These are phyloP conservation scores for Pterocarpus santalinus DNA, from an alignment of 306 rosid genomes.

Conservation along the genomic window DNA sequence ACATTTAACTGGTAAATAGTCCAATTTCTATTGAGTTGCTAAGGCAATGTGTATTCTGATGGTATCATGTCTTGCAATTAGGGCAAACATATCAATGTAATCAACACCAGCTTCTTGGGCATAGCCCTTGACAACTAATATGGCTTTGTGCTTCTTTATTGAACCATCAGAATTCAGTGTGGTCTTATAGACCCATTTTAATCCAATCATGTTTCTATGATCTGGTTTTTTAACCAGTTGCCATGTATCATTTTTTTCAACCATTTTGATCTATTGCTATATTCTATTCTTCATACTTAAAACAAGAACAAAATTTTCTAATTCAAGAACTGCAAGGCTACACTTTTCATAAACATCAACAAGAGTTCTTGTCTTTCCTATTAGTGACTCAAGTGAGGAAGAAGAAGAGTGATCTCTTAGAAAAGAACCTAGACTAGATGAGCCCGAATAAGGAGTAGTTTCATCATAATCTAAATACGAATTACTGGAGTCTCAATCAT, in stretches of 20 bases:
- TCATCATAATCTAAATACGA: background rate
- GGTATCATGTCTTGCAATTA: background rate
- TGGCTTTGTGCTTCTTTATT: background rate
- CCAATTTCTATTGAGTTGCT: background rate
- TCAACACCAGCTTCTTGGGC: too few relatives aligned
- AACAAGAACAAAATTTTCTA: background rate
- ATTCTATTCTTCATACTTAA: background rate
- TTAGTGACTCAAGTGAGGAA: background rate
- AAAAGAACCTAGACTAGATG: background rate
- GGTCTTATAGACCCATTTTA: constrained; percentile 13
- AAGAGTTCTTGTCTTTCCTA: background rate
- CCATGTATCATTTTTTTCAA: too few relatives aligned
- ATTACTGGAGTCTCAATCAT: background rate
- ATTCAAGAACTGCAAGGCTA: background rate
- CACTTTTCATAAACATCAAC: background rate
- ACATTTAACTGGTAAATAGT: background rate
- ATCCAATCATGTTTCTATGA: background rate
- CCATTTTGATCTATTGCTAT: background rate
- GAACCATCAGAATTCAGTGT: constrained; percentile 12
- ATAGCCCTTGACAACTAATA: too few relatives aligned
- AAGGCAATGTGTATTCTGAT: background rate
- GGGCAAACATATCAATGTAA: too few relatives aligned
- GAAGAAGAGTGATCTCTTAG: background rate
- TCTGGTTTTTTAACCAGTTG: too few relatives aligned
- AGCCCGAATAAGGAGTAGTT: background rate